These are phyloP conservation scores for Luffa aegyptiaca DNA, from an alignment of 306 rosid genomes.

Conservation along the genomic window DNA sequence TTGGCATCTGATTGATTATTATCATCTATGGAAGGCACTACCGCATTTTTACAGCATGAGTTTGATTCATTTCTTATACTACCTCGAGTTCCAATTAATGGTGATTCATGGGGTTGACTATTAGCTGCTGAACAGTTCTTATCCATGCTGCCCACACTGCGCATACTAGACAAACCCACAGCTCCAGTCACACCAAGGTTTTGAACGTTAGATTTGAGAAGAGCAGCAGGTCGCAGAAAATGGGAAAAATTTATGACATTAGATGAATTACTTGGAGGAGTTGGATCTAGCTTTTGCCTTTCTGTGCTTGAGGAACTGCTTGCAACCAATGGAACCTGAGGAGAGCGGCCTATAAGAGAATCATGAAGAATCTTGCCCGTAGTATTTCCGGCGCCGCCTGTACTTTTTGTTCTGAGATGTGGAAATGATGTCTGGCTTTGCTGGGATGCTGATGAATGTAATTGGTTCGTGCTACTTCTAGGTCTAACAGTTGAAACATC, in stretches of 20 bases:
- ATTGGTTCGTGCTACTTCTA: conserved; percentile 29
- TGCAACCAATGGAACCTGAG: conserved; percentile 32
- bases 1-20: conserved; percentile 29
- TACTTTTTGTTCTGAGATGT: conserved; percentile 35
- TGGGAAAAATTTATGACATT: conserved; percentile 60
- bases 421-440: conserved; percentile 45
- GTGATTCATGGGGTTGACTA: conserved; percentile 31
- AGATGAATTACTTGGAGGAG: conserved; percentile 31
- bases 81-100: conserved; percentile 24
- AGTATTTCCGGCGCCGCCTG: conserved; percentile 30
- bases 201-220: conserved; percentile 42
- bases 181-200: conserved; percentile 30
- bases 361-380: conserved; percentile 25
- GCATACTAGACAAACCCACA: conserved; percentile 26
- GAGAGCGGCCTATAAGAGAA: conserved; percentile 24
- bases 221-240: conserved; percentile 61
- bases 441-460: conserved; percentile 34
- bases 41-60: conserved; percentile 29
- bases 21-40: conserved; percentile 34
- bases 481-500: conserved; percentile 33
- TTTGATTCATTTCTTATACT: conserved; percentile 25
- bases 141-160: conserved; percentile 26
- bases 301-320: conserved; percentile 35
- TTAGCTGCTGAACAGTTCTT: conserved; percentile 24
- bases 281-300: conserved; percentile 43